A percentile compares a stretch with the other conserved stretches of the same genome.
Conservation (phyloP, 352 stramenopile species). For the Halophytophthora batemanensis region DNA sequence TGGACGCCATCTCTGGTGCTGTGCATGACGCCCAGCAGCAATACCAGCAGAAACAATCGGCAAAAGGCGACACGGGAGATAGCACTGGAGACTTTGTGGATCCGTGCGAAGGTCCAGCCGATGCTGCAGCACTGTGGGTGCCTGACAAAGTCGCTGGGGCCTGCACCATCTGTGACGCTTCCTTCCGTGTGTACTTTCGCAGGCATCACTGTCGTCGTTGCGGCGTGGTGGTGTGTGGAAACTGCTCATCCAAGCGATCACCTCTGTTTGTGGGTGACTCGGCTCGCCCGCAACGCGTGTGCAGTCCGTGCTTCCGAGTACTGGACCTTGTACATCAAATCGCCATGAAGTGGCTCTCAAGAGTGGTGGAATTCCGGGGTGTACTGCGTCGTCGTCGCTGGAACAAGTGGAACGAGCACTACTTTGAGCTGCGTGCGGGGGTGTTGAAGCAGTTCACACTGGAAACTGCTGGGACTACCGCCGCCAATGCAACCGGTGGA, state of each 20-base stretch:
- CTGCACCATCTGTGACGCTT: conserved; percentile 64
- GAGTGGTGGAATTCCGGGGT: conserved; percentile 66
- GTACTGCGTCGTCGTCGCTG: conserved; percentile 64
- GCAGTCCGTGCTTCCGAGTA: conserved; percentile 61
- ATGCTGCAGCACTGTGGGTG: conserved; percentile 74
- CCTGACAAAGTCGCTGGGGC: conserved; percentile 60
- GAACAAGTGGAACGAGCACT: conserved; percentile 83
- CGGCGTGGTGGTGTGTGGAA: conserved; percentile 72
- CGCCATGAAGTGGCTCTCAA: conserved; percentile 65
- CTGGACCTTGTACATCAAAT: conserved; percentile 64
- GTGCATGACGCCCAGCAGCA: conserved; percentile 49
- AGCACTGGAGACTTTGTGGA: conserved; percentile 13
- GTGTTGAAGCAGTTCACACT: conserved; percentile 80
- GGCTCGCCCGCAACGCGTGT: conserved; percentile 64
- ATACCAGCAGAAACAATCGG: conserved; percentile 18
- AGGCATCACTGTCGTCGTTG: conserved; percentile 80
- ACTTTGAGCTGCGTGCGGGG: conserved; percentile 72
- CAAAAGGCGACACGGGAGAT: conserved; percentile 20
- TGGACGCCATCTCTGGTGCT: conserved; percentile 44
- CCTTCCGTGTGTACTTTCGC: conserved; percentile 78
- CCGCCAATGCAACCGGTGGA: conserved; percentile 3
- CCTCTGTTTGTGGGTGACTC: conserved; percentile 73
- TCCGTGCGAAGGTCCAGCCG: conserved; percentile 45
- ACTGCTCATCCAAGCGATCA: conserved; percentile 63
- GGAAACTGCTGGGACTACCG: conserved; percentile 25